A percentile compares a stretch with the other conserved stretches of the same genome.
Conservation (phyloP, 2,329 filamentous ascomycete species). For the Xylariaceae sp. region DNA sequence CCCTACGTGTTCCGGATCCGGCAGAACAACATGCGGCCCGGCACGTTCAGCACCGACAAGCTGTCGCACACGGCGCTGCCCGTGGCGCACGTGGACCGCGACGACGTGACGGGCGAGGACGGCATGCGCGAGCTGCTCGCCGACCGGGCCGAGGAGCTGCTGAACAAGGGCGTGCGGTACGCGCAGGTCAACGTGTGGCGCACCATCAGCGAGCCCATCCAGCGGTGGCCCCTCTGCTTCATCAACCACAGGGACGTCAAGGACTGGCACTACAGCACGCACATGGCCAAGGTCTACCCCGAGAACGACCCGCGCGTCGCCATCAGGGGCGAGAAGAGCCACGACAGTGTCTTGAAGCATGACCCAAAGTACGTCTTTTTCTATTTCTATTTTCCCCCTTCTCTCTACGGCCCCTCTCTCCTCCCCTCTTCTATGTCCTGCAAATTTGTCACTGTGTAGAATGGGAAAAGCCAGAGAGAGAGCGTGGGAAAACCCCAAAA, state of each 20-base stretch:
- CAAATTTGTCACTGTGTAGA: too few relatives aligned
- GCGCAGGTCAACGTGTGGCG: conserved; percentile 28
- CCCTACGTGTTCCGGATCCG: conserved; percentile 28
- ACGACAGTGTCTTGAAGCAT: conserved; percentile 27
- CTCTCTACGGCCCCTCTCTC: too few relatives aligned
- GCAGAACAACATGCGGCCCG: conserved; percentile 23
- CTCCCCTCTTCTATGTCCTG: too few relatives aligned
- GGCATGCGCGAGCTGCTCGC: conserved; percentile 24
- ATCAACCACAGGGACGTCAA: conserved; percentile 22
- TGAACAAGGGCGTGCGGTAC: conserved; percentile 23
- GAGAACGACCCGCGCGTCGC: conserved; percentile 25
- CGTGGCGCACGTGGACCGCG: conserved; percentile 26
- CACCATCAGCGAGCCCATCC: conserved; percentile 23
- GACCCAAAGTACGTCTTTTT: conserved; percentile 24
- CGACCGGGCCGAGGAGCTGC: conserved; percentile 22
- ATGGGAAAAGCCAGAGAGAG: too few relatives aligned
- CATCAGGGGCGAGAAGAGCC: conserved; percentile 24
- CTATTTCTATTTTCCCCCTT: too few relatives aligned
- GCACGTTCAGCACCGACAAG: conserved; percentile 23
- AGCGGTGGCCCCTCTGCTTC: conserved; percentile 27
- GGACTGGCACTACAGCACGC: conserved; percentile 24
- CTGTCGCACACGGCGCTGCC: conserved; percentile 24
- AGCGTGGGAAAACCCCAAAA: too few relatives aligned
- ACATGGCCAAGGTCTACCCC: conserved; percentile 23
- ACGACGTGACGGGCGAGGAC: conserved; percentile 23